Conservation (phyloP, 768 basidiomycete species). For the Xanthoconium stramineum region DNA sequence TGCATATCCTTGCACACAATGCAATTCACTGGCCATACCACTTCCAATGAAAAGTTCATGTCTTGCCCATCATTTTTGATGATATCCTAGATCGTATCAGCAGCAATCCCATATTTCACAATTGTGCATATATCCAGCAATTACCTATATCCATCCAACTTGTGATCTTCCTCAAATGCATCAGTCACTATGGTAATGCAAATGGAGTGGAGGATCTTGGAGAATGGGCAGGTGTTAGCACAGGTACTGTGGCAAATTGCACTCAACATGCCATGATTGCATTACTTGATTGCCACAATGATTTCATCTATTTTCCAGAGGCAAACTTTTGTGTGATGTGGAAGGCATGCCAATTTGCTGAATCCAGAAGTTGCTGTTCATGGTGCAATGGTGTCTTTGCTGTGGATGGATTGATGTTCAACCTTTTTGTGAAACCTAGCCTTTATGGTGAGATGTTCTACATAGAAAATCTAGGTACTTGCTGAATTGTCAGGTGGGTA, state of each 20-base stretch:
- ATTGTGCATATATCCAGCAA: background rate
- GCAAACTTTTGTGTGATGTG: background rate
- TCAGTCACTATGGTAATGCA: background rate
- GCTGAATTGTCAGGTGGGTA: background rate
- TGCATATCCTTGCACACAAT: too few relatives aligned
- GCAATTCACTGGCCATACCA: too few relatives aligned
- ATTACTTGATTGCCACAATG: background rate
- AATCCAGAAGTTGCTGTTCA: background rate
- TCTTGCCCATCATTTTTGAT: too few relatives aligned
- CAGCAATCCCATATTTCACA: background rate
- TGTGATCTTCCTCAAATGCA: background rate
- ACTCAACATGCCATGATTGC: background rate
- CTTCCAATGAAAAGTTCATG: too few relatives aligned
- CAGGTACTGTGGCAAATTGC: background rate
- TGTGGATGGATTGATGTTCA: background rate
- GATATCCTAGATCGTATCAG: too few relatives aligned
- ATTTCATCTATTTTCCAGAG: background rate
- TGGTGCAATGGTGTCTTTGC: constrained; percentile 1
- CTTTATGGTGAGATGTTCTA: background rate
- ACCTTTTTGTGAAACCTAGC: background rate
- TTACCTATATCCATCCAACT: background rate
- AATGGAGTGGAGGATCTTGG: background rate
- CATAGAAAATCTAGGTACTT: constrained; percentile 2
- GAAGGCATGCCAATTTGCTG: too few relatives aligned
- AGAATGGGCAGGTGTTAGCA: background rate